A percentile compares a stretch with the other conserved stretches of the same genome.
Evolutionary conservation across 1,284 basidiomycete species (phyloP).

Genomic region (Pseudozyma flocculosa): DNA sequence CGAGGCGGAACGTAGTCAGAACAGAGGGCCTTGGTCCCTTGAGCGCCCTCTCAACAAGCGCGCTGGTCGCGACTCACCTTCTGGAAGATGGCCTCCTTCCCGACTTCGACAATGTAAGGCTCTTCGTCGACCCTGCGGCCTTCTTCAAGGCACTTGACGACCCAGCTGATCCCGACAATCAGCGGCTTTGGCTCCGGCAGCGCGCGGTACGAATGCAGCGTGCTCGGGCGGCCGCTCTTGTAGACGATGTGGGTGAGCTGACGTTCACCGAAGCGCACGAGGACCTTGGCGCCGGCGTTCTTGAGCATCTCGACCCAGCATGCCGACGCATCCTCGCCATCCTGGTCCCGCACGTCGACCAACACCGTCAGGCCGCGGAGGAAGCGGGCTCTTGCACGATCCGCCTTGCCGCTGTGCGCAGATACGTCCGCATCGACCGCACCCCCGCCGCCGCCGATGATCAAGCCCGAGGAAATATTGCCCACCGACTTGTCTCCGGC

Average conservation of each 20-base stretch:
- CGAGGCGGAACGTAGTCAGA: too few species aligned
- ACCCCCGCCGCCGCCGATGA: constrained; percentile 3
- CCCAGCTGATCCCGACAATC: constrained; percentile 50
- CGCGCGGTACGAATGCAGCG: constrained; percentile 37
- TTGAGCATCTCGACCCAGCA: constrained; percentile 45
- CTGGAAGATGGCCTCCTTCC: constrained; percentile 47
- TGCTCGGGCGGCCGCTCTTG: constrained; percentile 45
- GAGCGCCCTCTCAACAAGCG: background rate
- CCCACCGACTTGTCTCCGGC: constrained; percentile 19
- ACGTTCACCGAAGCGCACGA: constrained; percentile 27
- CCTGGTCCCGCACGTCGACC: constrained; percentile 47
- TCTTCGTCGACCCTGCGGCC: constrained; percentile 36
- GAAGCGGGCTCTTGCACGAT: too few species aligned
- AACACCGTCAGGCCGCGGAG: constrained; percentile 42
- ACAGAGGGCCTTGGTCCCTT: background rate
- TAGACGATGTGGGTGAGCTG: constrained; percentile 49
- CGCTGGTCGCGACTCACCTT: constrained; percentile 17
- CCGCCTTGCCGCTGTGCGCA: constrained; percentile 4
- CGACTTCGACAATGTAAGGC: constrained; percentile 49
- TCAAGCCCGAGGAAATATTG: constrained; percentile 19
- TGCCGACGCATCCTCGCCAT: constrained; percentile 44
- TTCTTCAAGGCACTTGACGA: constrained; percentile 39
- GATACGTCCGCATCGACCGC: background rate
- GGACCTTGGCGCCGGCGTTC: constrained; percentile 42
- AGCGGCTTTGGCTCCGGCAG: constrained; percentile 32